Conservation (phyloP, 257 asterid species). For the Penstemon eatonii region DNA sequence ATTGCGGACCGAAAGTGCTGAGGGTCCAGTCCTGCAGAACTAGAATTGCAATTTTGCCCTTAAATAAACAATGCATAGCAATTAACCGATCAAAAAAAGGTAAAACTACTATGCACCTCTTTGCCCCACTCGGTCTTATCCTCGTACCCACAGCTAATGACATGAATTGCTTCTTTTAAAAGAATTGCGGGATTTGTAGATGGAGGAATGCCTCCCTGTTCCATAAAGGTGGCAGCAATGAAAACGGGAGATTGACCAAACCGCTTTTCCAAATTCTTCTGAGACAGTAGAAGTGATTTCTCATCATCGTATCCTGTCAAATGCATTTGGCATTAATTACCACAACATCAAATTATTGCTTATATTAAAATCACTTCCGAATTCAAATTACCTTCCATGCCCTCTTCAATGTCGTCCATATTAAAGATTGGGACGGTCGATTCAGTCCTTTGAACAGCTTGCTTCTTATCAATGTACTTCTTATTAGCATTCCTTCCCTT, state of each 20-base stretch:
- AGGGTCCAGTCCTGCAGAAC: no score
- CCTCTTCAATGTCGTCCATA: slow-evolving; percentile 47
- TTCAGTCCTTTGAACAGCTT: slow-evolving; percentile 41
- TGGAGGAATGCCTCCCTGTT: slow-evolving; percentile 89
- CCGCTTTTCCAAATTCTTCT: slow-evolving; percentile 89
- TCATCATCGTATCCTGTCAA: slow-evolving; percentile 84
- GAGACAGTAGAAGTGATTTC: slow-evolving; percentile 87
- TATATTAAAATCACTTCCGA: no score
- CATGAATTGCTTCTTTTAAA: slow-evolving; percentile 95
- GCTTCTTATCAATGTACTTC: slow-evolving; percentile 44
- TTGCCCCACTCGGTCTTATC: slow-evolving; percentile 98
- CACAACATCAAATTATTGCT: not conserved
- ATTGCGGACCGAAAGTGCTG: no score
- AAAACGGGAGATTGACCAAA: slow-evolving; percentile 95
- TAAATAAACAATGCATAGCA: not conserved
- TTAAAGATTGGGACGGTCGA: slow-evolving; percentile 47
- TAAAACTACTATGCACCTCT: slow-evolving; percentile 52
- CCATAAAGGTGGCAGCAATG: slow-evolving; percentile 91
- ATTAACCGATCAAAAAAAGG: not conserved
- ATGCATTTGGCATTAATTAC: slow-evolving; percentile 22
- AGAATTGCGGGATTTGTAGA: slow-evolving; percentile 79
- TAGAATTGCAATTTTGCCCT: no score
- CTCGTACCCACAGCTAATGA: slow-evolving; percentile 94
- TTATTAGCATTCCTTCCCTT: slow-evolving; percentile 40
- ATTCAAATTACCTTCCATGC: slow-evolving; percentile 48